Conservation (phyloP, 2,329 filamentous ascomycete species). For the Ilyonectria sp. region DNA sequence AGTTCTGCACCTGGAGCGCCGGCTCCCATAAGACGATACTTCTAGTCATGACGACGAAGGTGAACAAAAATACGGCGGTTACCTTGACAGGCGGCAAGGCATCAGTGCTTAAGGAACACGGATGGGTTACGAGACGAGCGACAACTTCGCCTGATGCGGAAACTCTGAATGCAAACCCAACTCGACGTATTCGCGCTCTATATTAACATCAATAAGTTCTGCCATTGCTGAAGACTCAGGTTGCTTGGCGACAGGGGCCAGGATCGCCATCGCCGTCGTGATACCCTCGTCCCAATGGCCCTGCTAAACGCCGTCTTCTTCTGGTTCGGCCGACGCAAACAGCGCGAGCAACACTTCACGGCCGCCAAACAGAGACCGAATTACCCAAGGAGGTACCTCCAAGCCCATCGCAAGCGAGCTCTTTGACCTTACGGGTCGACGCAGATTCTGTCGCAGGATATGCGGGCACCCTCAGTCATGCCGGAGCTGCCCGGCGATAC, state of each 20-base stretch:
- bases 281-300: conserved; percentile 50
- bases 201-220: background rate
- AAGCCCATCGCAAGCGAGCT: conserved; percentile 16
- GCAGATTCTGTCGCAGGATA: conserved; percentile 19
- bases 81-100: conserved; percentile 45
- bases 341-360: conserved; percentile 2
- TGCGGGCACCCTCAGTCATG: conserved; percentile 9
- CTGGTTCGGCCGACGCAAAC: conserved; percentile 48
- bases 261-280: conserved; percentile 49
- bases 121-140: conserved; percentile 54
- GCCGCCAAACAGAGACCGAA: conserved; percentile 8
- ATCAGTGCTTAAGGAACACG: conserved; percentile 54
- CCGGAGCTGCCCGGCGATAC: conserved; percentile 33
- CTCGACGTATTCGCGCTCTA: conserved; percentile 4
- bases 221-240: conserved; percentile 9
- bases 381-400: conserved; percentile 29
- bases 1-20: conserved; percentile 54
- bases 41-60: conserved; percentile 45
- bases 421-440: conserved; percentile 23
- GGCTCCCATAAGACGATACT: conserved; percentile 43
- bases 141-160: conserved; percentile 32
- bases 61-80: conserved; percentile 36
- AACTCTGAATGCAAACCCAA: conserved; percentile 10
- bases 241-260: conserved; percentile 44
- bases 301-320: conserved; percentile 46